Evolutionary conservation across 1,139 yeast genomes (phyloP).

Genomic region (Taiozyma sp.): DNA sequence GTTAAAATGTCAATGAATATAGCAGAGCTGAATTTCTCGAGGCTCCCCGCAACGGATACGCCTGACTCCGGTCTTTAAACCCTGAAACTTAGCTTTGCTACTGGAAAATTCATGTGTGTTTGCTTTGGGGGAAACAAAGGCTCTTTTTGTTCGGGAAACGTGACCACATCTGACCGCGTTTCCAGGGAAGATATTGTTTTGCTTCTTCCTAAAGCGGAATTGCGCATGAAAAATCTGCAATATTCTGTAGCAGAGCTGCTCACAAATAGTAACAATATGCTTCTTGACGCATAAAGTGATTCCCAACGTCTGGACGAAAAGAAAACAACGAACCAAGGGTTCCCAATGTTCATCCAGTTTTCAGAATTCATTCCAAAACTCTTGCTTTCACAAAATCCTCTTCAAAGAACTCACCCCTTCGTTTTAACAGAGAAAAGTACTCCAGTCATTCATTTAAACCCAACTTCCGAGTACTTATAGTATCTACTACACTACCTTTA

Average conservation of each 20-base stretch:
- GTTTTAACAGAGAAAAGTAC: background rate
- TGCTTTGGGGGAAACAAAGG: background rate
- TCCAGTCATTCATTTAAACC: slow-evolving; percentile 8
- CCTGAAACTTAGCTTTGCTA: background rate
- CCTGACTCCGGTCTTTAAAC: background rate
- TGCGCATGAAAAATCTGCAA: background rate
- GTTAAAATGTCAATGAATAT: background rate
- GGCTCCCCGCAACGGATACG: background rate
- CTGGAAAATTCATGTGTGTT: background rate
- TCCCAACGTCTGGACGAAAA: background rate
- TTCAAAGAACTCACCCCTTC: background rate
- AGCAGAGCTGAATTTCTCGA: background rate
- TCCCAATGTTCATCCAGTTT: background rate
- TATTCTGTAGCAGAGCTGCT: background rate
- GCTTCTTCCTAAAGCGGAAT: background rate
- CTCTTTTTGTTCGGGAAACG: background rate
- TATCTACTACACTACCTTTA: background rate
- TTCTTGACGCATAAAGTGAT: background rate
- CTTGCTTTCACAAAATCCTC: background rate
- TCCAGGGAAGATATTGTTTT: background rate
- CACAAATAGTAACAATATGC: background rate
- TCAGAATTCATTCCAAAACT: background rate
- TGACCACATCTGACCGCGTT: background rate
- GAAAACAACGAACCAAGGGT: background rate
- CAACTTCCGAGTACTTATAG: slow-evolving; percentile 1